Evolutionary conservation across 805 yeast species (phyloP), one percentile per base, ranked within the genome.

Genomic region (Suhomyces kilbournensis): DNA sequence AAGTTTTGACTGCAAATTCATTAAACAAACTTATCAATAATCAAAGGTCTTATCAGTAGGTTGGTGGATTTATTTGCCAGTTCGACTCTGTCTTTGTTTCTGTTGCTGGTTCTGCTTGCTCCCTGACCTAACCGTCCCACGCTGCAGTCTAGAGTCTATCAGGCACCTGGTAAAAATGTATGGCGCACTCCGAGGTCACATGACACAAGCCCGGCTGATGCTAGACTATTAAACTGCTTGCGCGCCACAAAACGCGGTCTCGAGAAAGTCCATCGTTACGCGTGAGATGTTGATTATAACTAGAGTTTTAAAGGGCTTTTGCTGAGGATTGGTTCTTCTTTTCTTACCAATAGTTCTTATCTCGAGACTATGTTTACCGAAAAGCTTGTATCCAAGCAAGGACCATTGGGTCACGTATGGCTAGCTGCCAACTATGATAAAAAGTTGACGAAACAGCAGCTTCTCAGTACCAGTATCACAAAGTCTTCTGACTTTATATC

Each of bases 361-460:
- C 12, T n/a, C 12, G 17, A 35, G 40, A 35, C 30, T 23, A 48
- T 48, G 50, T 48, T 26, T 20, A 48, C 58, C 7, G 59, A 56
- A 14, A 57, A 47, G 42, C 55, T 57, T 28, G 54, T 85, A 19
- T 76, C 88, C 2, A 84, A 82, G 54, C 85, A 85, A 63, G 96
- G 96, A 2, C 96, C 96, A 1, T 74, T 91, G 54, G 96, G 96
- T 2, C 88, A 86, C 57, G 91, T 90, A 7, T 91, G 97, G 97
- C 76, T 91, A 46, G 97, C 97, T 8, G 93, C 97, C 19, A 91
- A 89, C 64, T 79, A 91, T 69, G 96, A 91, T 60, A 82, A 83
- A 60, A 86, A 85, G 58, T 78, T 89, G 32, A 79, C 91, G 43
- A 86, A 86, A 60, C 82, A 81, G 49, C 93, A 88, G 63, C 75